Base-by-base conservation (phyloP, 2,329 filamentous ascomycete species). In the Parastagonospora nodorum region DNA sequence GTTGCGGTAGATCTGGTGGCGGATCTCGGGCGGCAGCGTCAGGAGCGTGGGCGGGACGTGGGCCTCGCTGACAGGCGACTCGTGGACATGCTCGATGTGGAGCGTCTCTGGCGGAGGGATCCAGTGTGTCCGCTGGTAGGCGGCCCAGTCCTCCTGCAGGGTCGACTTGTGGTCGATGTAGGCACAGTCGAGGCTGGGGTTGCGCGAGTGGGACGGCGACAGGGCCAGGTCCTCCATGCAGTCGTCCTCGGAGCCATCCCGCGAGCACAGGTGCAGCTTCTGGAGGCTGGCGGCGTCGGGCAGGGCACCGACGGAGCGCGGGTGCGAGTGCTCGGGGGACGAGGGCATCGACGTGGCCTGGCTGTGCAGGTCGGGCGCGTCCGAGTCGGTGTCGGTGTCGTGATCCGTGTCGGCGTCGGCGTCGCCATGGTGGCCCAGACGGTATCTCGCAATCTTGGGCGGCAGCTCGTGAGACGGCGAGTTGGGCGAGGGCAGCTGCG, bases 1-100 rank as follows among this genome's bases (percentile, higher is more conserved):
- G 43, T 69, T 53, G 50, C 65, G 68, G 61, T 74, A 74, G 48
- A 74, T 72, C 15, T 72, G 61, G 57, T 69, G 64, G 27, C 72
- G 68, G 36, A 74, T 63, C 42, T 75, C 72, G 4, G 69, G 68
- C 0, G 72, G 71, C 1, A 74, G 64, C 6, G 66, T 73, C 31
- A 71, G 64, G 35, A 74, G 61, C 10, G 69, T 72, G 8, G 52
- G 54, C n/a, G 63, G 59, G 2, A 39, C 29, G 35, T 49, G 46
- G 29, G 16, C 36, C 33, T 51, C 36, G 49, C 42, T 45, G 45
- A 45, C 19, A 10, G 53, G 49, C 7, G 28, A 19, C n/a, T 41
- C 5, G 12, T 38, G 30, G 31, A 42, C 27, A 45, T 52, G 35
- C 33, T 60, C 51, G 28, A 57, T 30, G 27, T 57, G 53, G 14